phyloP scores from a whole-genome alignment of 352 stramenopile genomes.

The Pythium vanterpoolii region DNA sequence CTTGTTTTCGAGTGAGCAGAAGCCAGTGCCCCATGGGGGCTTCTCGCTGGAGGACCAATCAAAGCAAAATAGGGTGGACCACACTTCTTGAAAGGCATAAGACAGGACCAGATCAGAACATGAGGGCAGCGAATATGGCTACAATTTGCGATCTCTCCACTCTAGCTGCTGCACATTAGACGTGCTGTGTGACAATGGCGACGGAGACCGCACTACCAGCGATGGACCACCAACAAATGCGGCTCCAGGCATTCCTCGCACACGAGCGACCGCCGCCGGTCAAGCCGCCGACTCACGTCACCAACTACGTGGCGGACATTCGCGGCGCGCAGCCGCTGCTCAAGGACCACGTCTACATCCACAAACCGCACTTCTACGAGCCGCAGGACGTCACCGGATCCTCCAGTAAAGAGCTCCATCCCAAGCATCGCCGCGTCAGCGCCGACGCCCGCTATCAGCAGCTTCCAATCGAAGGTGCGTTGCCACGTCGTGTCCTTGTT shows the following conservation, averaged over 20 bases:
- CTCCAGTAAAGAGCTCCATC: conserved; percentile 58
- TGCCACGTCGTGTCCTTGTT: too few relatives aligned
- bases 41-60: neutral
- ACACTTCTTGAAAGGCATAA: neutral
- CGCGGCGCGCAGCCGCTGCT: conserved; percentile 40
- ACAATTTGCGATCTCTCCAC: neutral
- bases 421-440: conserved; percentile 39
- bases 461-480: conserved; percentile 48
- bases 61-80: conserved; percentile 13
- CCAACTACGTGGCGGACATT: conserved; percentile 74
- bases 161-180: too few relatives aligned
- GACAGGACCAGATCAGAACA: conserved; percentile 11
- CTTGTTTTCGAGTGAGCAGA: neutral
- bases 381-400: conserved; percentile 57
- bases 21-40: conserved; percentile 27
- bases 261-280: conserved; percentile 28
- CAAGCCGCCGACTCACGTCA: conserved; percentile 37
- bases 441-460: conserved; percentile 66
- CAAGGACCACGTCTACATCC: conserved; percentile 56
- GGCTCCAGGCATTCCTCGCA: conserved; percentile 44
- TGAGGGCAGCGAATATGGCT: neutral
- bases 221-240: conserved; percentile 30
- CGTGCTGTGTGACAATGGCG: too few relatives aligned
- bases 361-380: conserved; percentile 71
- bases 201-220: conserved; percentile 6